Base-by-base conservation (phyloP, 805 yeast species). In the Candida coquimbonensis region DNA sequence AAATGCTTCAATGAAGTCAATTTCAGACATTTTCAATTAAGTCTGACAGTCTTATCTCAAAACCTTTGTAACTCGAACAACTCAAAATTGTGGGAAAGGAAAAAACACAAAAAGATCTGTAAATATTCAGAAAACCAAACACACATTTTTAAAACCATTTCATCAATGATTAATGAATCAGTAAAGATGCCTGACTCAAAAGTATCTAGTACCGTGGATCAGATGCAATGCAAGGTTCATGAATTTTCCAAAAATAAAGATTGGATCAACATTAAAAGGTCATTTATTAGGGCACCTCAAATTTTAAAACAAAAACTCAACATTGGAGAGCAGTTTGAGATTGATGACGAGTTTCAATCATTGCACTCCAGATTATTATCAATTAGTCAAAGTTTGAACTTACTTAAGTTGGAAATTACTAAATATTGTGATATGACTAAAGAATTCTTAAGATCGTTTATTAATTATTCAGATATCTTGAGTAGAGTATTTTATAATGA, bases 261-360 rank as follows among this genome's bases (percentile, higher is more conserved):
- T 17, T 57, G 61, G 59, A 41, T 55, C 32, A 55, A 55, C 38
- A 65, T 88, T 50, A 85, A 83, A 54, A 86, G 85, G 64, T 78
- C 90, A 27, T 66, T 88, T 50, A 79, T 80, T 37, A 72, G 96
- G 53, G 95, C 96, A 5, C 99, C 99, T 38, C 98, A 93, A 65
- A 79, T 76, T 51, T 72, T 93, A 62, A 83, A 89, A 53, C 95
- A 86, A 66, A 89, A 87, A 72, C 63, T 91, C 65, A 82, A 89
- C 63, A 84, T 85, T 83, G 95, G 82, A 3, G 68, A 68, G 21
- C 65, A 63, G 19, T 75, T 46, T 3, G 39, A 83, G 7, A 69
- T 65, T 35, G 99, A 93, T 59, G 49, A 49, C 27, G 51, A 47
- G 27, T 55, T 49, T 43, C 50, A 51, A 8, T 11, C 4, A 4